phyloP scores from a whole-genome alignment of 2,329 filamentous ascomycete species.

The Furcasterigmium sp. region DNA sequence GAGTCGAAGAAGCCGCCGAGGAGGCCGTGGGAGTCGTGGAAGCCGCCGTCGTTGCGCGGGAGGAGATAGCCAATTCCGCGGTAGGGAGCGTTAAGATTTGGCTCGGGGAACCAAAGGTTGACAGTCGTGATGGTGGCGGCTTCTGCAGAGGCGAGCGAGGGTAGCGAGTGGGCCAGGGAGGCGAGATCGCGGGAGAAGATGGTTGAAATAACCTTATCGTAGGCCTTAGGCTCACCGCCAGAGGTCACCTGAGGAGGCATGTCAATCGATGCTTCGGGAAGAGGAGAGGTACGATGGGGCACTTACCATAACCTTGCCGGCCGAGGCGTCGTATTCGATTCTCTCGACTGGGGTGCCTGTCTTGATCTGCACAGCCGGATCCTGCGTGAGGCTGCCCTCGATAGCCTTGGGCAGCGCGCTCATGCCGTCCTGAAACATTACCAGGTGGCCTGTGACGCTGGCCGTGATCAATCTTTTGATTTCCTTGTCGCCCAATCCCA shows the following conservation, averaged over 20 bases:
- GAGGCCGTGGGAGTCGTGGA: conserved; percentile 74
- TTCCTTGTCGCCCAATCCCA: conserved; percentile 13
- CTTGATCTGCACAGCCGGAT: conserved; percentile 56
- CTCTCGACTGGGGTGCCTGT: conserved; percentile 40
- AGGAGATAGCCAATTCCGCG: conserved; percentile 89
- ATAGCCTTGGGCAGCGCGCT: conserved; percentile 53
- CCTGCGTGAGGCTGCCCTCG: conserved; percentile 39
- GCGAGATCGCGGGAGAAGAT: conserved; percentile 44
- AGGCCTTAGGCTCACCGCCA: conserved; percentile 18
- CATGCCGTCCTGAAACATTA: conserved; percentile 56
- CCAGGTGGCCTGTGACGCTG: conserved; percentile 17
- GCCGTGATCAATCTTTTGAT: conserved; percentile 4
- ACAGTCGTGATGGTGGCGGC: conserved; percentile 86
- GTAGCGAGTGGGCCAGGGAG: conserved; percentile 31
- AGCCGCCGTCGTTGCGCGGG: conserved; percentile 63
- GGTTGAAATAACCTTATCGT: conserved; percentile 62
- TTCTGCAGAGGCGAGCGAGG: conserved; percentile 46
- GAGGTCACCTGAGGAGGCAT: too few relatives aligned
- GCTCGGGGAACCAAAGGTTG: conserved; percentile 75
- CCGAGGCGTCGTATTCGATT: conserved; percentile 32
- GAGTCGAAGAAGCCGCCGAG: conserved; percentile 93
- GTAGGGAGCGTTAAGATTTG: conserved; percentile 54
- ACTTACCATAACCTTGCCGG: conserved; percentile 38
- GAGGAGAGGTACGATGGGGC: conserved; percentile 6
- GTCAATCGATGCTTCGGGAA: too few relatives aligned